Evolutionary conservation across 495 filamentous ascomycete genomes (phyloP).

Genomic region (Bombardia bombarda): DNA sequence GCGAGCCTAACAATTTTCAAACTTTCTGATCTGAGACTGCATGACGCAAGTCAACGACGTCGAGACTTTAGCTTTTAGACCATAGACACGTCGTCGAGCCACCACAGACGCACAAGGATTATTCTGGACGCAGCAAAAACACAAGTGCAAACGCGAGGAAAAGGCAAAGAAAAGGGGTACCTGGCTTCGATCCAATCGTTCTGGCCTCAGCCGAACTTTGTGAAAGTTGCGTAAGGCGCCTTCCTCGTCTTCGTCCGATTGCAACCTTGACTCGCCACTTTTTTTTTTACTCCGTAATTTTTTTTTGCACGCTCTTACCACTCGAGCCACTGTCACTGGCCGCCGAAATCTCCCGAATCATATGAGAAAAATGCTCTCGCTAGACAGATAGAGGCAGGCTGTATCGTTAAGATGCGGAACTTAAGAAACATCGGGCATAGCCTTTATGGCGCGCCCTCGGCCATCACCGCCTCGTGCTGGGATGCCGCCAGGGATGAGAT

Average conservation of each 20-base stretch:
- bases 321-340: background rate
- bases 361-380: background rate
- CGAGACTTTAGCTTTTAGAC: background rate
- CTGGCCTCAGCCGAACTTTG: background rate
- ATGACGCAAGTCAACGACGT: background rate
- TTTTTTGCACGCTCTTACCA: slow-evolving; percentile 3
- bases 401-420: slow-evolving; percentile 61
- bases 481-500: slow-evolving; percentile 62
- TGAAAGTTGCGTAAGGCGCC: background rate
- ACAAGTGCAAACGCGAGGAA: too few relatives aligned
- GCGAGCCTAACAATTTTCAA: background rate
- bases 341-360: slow-evolving; percentile 6
- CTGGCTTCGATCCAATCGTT: background rate
- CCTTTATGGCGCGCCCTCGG: slow-evolving; percentile 39
- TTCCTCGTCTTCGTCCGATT: background rate
- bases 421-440: slow-evolving; percentile 62
- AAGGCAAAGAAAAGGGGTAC: too few relatives aligned
- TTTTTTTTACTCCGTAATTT: background rate
- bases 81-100: background rate
- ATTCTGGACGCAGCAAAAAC: background rate
- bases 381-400: background rate
- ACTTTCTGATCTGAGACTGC: background rate
- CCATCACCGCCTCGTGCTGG: slow-evolving; percentile 67
- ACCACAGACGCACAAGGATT: background rate
- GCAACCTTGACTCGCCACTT: background rate